Evolutionary conservation across 2,329 filamentous ascomycete genomes (phyloP).

Genomic region (Didymella pomorum): DNA sequence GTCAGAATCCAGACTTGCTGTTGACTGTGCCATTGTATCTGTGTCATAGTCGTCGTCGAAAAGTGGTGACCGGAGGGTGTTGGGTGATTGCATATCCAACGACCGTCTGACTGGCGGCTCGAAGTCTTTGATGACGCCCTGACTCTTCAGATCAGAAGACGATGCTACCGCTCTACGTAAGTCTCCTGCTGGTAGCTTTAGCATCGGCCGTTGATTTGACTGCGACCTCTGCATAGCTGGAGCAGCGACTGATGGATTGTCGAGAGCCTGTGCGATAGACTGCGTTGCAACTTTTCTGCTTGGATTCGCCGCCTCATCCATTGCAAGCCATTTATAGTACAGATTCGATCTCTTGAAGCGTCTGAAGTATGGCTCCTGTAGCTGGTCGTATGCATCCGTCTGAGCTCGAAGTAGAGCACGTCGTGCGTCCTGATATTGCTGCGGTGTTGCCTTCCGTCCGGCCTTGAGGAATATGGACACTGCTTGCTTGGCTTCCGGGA

Average conservation of each 20-base stretch:
- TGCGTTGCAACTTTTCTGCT: slow-evolving; percentile 40
- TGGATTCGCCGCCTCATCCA: slow-evolving; percentile 70
- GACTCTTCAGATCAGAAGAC: slow-evolving; percentile 64
- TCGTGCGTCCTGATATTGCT: slow-evolving; percentile 84
- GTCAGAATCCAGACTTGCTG: slow-evolving; percentile 81
- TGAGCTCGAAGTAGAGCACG: slow-evolving; percentile 83
- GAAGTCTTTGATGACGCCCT: slow-evolving; percentile 56
- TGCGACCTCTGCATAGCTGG: slow-evolving; percentile 57
- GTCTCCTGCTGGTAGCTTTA: slow-evolving; percentile 49
- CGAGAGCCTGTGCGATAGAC: slow-evolving; percentile 38
- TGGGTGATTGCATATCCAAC: slow-evolving; percentile 68
- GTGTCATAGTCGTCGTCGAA: slow-evolving; percentile 84
- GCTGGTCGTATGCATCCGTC: slow-evolving; percentile 80
- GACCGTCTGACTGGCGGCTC: slow-evolving; percentile 67
- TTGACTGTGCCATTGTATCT: slow-evolving; percentile 78
- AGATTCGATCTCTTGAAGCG: slow-evolving; percentile 92
- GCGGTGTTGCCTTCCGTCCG: slow-evolving; percentile 76
- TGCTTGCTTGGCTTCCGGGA: slow-evolving; percentile 70
- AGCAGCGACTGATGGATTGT: slow-evolving; percentile 29
- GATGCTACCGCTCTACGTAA: slow-evolving; percentile 68
- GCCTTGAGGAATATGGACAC: slow-evolving; percentile 82
- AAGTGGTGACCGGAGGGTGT: slow-evolving; percentile 60
- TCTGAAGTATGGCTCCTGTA: slow-evolving; percentile 81
- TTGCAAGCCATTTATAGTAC: slow-evolving; percentile 94
- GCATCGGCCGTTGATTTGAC: slow-evolving; percentile 52